A percentile compares a stretch with the other conserved stretches of the same genome.
Evolutionary conservation across 176 grass and related monocot genomes (phyloP).

Genomic region (Carex littledalei): DNA sequence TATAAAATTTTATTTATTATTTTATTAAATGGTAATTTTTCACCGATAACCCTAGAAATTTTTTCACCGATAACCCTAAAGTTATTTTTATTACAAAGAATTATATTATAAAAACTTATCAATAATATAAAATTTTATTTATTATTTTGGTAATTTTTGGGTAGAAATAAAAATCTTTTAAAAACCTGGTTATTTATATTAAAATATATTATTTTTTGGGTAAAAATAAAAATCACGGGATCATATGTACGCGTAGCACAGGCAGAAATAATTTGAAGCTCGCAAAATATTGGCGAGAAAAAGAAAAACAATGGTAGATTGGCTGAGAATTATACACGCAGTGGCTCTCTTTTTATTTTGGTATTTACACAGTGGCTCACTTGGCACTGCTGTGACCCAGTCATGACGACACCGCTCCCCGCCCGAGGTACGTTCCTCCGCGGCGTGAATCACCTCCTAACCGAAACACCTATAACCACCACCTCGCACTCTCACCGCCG

Average conservation of each 20-base stretch:
- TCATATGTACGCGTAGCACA: background rate
- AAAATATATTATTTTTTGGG: too few species aligned
- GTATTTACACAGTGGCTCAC: background rate
- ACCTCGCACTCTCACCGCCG: background rate
- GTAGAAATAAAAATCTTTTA: too few species aligned
- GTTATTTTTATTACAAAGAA: too few species aligned
- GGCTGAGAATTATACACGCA: slow-evolving; percentile 4
- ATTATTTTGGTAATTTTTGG: too few species aligned
- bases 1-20: too few species aligned
- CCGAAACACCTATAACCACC: background rate
- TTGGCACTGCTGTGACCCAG: background rate
- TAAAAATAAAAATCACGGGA: too few species aligned
- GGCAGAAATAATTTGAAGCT: background rate
- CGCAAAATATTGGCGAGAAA: background rate
- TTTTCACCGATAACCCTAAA: too few species aligned
- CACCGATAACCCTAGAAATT: too few species aligned
- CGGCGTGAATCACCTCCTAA: background rate
- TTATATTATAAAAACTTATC: too few species aligned
- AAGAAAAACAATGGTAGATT: background rate
- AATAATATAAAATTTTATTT: too few species aligned
- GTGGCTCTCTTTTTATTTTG: background rate
- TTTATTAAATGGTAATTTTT: too few species aligned
- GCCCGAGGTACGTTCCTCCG: slow-evolving; percentile 3
- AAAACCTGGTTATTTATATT: too few species aligned
- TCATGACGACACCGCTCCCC: slow-evolving; percentile 21